phyloP scores from a whole-genome alignment of 2,329 filamentous ascomycete genomes.

The Herpotrichia juniperi region DNA sequence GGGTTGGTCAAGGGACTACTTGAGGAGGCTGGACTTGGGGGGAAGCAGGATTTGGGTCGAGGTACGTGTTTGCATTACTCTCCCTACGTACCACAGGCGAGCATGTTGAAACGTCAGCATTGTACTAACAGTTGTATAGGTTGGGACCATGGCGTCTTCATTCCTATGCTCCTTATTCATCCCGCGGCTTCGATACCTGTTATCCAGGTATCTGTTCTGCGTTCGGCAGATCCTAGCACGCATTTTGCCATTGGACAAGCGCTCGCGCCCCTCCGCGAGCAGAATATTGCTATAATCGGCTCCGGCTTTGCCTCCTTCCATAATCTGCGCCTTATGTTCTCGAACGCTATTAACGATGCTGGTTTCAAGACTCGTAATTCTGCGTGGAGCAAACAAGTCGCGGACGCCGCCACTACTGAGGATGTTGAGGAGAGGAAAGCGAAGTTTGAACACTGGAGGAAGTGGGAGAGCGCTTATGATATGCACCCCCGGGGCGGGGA shows the following conservation, averaged over 20 bases:
- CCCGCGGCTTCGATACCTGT: slow-evolving; percentile 61
- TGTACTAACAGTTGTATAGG: slow-evolving; percentile 34
- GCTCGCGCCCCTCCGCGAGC: slow-evolving; percentile 55
- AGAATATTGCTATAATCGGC: slow-evolving; percentile 65
- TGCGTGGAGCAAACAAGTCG: slow-evolving; percentile 57
- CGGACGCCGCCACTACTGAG: slow-evolving; percentile 46
- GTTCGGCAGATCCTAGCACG: slow-evolving; percentile 55
- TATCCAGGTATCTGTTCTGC: slow-evolving; percentile 63
- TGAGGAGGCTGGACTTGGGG: slow-evolving; percentile 52
- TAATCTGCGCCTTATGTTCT: slow-evolving; percentile 58
- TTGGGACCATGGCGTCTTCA: slow-evolving; percentile 68
- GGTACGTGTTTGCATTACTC: slow-evolving; percentile 26
- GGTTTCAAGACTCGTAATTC: slow-evolving; percentile 38
- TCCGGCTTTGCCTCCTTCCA: slow-evolving; percentile 66
- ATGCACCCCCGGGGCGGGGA: slow-evolving; percentile 62
- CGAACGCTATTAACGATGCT: slow-evolving; percentile 26
- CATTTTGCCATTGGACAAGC: slow-evolving; percentile 62
- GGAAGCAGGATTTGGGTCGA: slow-evolving; percentile 36
- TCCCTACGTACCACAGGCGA: too few species aligned
- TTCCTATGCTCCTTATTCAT: slow-evolving; percentile 62
- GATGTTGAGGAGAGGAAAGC: slow-evolving; percentile 44
- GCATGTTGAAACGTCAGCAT: too few species aligned
- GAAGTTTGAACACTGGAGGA: slow-evolving; percentile 56
- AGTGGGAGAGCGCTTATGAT: slow-evolving; percentile 54
- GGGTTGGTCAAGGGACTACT: slow-evolving; percentile 55